Base-by-base conservation (phyloP, 192 early-diverging fungal genomes). In the Backusella australiensis region DNA sequence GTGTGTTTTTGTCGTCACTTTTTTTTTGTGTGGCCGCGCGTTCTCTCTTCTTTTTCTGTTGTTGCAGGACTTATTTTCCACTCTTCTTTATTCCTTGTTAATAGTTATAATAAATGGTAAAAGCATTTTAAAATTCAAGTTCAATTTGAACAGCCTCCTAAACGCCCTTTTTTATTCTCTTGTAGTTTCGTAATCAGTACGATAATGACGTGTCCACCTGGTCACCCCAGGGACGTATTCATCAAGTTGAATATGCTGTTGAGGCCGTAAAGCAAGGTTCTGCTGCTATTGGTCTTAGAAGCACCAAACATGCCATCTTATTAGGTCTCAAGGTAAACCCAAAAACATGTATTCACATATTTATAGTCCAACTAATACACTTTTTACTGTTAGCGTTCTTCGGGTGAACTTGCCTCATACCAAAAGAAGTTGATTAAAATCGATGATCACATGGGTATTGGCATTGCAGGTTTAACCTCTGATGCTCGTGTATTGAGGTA, bases 241-340 rank as follows among this genome's bases (percentile, higher is more conserved):
- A 97, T 87, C 98, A 99, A 85, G 90, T 99, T 53, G 98, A 99
- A 82, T 99, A 99, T 83, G 98, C 98, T 17, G 94, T 98, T 69
- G 97, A 99, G 88, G 98, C 98, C 34, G 97, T 99, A 39, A 98
- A 99, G 84, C 96, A 98, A 81, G 98, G 98, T 34, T 97, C 96
- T 8, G 97, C 97, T 15, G 94, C 93, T 34, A 97, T 99, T 63
- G 97, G 98, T 7, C 78, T 98, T 59, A 89, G 90, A 71, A 96
- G 94, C 32, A 95, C 93, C 66, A 90, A 88, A 42, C 90, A 97
- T 74, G 95, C 89, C 14, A 92, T 98, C 17, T 80, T 99, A 3
- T 85, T 97, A 3, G 96, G 89, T 5, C 86, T 98, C 65, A 98
- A 99, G 86, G 93, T 93, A 79, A 91, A 81, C 93, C 88, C 96